Conservation (phyloP, 2,329 filamentous ascomycete species). For the Setomelanomma holmii region DNA sequence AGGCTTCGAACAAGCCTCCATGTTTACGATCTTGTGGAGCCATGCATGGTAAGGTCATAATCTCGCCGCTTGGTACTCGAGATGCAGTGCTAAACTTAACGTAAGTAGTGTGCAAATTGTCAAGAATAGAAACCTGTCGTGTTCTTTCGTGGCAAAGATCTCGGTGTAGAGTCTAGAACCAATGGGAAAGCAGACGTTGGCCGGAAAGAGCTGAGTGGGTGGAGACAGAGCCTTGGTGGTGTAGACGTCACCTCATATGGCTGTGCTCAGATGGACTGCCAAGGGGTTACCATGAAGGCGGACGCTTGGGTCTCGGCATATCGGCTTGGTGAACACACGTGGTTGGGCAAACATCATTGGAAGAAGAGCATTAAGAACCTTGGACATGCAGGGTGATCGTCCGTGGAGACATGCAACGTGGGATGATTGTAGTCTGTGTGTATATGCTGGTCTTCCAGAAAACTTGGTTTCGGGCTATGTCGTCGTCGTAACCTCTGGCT, state of each 20-base stretch:
- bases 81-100: too few species aligned
- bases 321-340: conserved; percentile 28
- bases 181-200: conserved; percentile 7
- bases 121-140: conserved; percentile 26
- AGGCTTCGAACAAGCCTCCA: conserved; percentile 6
- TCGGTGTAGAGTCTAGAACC: not conserved
- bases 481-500: conserved; percentile 29
- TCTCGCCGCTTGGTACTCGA: not conserved
- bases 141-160: conserved; percentile 5
- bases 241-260: conserved; percentile 32
- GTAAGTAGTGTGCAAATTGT: not conserved
- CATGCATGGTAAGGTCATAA: not conserved
- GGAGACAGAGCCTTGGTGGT: conserved; percentile 6
- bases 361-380: conserved; percentile 23
- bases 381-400: conserved; percentile 13
- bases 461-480: conserved; percentile 15
- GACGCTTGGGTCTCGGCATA: conserved; percentile 22
- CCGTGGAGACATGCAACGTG: conserved; percentile 4
- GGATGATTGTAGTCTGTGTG: conserved; percentile 5
- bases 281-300: conserved; percentile 15
- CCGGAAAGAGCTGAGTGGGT: not conserved
- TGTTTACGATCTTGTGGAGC: not conserved
- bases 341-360: conserved; percentile 14
- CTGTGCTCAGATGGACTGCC: conserved; percentile 30
- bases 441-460: conserved; percentile 5